Conservation (phyloP, 2,329 filamentous ascomycete genomes). For the Neonectria sp. region DNA sequence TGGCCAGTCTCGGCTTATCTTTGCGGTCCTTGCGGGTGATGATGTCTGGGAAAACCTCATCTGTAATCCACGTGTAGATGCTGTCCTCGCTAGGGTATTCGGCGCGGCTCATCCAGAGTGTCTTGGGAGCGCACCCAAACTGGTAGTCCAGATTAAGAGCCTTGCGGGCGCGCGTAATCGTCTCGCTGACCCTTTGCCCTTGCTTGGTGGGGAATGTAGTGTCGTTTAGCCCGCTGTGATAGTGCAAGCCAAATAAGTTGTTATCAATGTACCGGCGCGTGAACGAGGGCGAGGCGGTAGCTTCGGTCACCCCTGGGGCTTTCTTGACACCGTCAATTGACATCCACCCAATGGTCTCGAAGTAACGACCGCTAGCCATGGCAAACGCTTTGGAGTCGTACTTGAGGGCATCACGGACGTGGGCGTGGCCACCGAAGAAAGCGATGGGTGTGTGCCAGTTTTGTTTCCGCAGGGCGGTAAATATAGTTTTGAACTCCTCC, state of each 20-base stretch:
- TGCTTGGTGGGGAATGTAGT: slow-evolving; percentile 82
- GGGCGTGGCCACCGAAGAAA: slow-evolving; percentile 92
- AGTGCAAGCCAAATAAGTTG: slow-evolving; percentile 86
- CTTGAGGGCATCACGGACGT: slow-evolving; percentile 86
- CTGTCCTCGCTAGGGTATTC: slow-evolving; percentile 81
- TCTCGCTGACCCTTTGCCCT: slow-evolving; percentile 78
- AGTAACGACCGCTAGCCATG: slow-evolving; percentile 90
- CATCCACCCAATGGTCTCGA: slow-evolving; percentile 96
- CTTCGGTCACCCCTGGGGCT: slow-evolving; percentile 44
- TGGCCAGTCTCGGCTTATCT: slow-evolving; percentile 76
- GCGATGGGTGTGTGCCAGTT: slow-evolving; percentile 89
- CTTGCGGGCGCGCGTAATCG: slow-evolving; percentile 79
- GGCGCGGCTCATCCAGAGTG: slow-evolving; percentile 86
- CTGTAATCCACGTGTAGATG: slow-evolving; percentile 86
- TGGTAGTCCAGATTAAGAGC: slow-evolving; percentile 79
- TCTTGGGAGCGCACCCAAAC: slow-evolving; percentile 87
- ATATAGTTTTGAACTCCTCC: slow-evolving; percentile 83
- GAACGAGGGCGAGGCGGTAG: slow-evolving; percentile 69
- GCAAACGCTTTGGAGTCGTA: slow-evolving; percentile 86
- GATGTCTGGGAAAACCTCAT: slow-evolving; percentile 79
- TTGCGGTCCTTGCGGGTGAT: slow-evolving; percentile 71
- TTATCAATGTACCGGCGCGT: slow-evolving; percentile 92
- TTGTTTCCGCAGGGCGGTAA: slow-evolving; percentile 80
- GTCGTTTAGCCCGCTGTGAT: slow-evolving; percentile 82
- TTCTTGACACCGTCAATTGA: slow-evolving; percentile 78